phyloP scores from a whole-genome alignment of 2,329 filamentous ascomycete species.

The Cercospora berteroae region DNA sequence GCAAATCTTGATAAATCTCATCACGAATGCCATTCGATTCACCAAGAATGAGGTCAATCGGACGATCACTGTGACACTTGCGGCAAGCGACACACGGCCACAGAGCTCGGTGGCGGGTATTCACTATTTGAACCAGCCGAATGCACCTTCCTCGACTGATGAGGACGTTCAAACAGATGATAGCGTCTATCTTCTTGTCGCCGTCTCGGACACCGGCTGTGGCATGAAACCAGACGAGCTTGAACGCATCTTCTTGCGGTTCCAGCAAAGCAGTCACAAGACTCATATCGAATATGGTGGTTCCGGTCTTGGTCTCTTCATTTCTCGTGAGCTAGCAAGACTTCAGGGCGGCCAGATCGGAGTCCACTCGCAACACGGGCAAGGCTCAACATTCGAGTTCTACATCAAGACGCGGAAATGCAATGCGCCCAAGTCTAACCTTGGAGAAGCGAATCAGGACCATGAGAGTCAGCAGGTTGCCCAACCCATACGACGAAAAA shows the following conservation, averaged over 20 bases:
- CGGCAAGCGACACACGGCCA: constrained; percentile 12
- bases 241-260: constrained; percentile 62
- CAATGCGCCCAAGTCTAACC: constrained; percentile 1
- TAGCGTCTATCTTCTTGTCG: constrained; percentile 33
- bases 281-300: constrained; percentile 70
- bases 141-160: background rate
- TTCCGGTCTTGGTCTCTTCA: constrained; percentile 67
- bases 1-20: constrained; percentile 29
- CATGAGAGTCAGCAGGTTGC: background rate
- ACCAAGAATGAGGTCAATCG: constrained; percentile 30
- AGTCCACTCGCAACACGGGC: constrained; percentile 56
- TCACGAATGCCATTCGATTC: constrained; percentile 17
- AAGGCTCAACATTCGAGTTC: constrained; percentile 66
- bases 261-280: constrained; percentile 64
- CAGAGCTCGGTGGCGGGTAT: background rate
- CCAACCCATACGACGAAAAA: background rate
- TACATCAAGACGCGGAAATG: constrained; percentile 50
- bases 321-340: constrained; percentile 64
- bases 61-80: constrained; percentile 36
- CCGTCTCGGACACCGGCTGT: constrained; percentile 42
- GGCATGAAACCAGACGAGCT: constrained; percentile 42
- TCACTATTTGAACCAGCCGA: constrained; percentile 7
- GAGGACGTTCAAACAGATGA: constrained; percentile 28
- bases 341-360: constrained; percentile 70
- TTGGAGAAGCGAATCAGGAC: background rate